These are phyloP conservation scores for Magnusiomyces ingens DNA, from an alignment of 1,139 yeast genomes.

Conservation along the genomic window DNA sequence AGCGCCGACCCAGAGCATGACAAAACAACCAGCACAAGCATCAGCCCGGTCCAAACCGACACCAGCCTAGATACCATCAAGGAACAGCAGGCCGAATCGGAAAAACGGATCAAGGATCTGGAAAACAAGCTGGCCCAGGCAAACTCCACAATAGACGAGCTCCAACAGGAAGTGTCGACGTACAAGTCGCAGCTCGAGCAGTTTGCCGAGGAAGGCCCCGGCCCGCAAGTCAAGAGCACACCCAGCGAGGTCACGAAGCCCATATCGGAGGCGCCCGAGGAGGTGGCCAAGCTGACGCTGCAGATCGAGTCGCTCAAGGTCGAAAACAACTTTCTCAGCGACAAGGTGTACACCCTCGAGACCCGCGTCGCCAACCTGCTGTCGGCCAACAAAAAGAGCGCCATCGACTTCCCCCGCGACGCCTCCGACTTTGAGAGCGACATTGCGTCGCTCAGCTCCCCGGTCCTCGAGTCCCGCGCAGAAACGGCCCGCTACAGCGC, in stretches of 20 bases:
- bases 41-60: conserved; percentile 8
- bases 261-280: conserved; percentile 3
- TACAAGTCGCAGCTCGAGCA: conserved; percentile 6
- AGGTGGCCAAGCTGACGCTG: conserved; percentile 13
- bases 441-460: conserved; percentile 25
- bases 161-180: conserved; percentile 8
- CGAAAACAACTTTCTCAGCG: conserved; percentile 24
- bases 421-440: conserved; percentile 15
- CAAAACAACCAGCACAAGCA: not conserved
- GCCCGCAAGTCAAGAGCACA: conserved; percentile 9
- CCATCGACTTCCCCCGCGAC: conserved; percentile 8
- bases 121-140: conserved; percentile 10
- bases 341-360: conserved; percentile 34
- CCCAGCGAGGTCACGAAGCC: too few relatives aligned
- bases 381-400: conserved; percentile 7
- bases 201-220: conserved; percentile 7
- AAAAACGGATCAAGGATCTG: conserved; percentile 9
- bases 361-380: conserved; percentile 35
- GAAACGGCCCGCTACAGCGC: conserved; percentile 7
- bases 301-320: conserved; percentile 22
- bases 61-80: conserved; percentile 13
- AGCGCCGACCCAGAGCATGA: conserved; percentile 5
- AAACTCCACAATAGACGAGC: not conserved
- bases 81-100: conserved; percentile 15
- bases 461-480: conserved; percentile 16